These are phyloP conservation scores for Lentinula guzmanii DNA, from an alignment of 768 basidiomycete genomes.

Conservation along the genomic window DNA sequence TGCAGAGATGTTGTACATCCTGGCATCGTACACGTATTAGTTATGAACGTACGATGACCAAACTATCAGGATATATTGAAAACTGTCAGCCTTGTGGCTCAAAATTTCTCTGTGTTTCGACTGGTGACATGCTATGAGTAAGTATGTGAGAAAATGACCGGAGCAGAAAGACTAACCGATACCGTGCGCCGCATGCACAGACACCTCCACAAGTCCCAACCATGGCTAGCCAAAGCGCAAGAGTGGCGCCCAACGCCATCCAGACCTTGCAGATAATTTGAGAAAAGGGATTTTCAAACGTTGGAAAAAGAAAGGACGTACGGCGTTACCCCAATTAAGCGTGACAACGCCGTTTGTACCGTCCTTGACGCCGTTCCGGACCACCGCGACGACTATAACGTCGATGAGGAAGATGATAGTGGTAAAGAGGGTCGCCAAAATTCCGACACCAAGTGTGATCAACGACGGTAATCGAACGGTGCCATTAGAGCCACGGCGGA, in stretches of 20 bases:
- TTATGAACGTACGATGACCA: too few species aligned
- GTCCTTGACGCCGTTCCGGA: conserved; percentile 34
- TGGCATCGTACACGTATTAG: too few species aligned
- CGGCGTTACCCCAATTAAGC: conserved; percentile 44
- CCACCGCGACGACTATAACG: conserved; percentile 40
- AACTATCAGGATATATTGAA: too few species aligned
- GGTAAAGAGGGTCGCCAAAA: conserved; percentile 37
- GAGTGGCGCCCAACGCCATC: conserved; percentile 46
- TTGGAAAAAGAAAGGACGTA: conserved; percentile 21
- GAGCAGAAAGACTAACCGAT: conserved; percentile 11
- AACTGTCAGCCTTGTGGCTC: too few species aligned
- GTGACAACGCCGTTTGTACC: conserved; percentile 33
- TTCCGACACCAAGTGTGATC: conserved; percentile 27
- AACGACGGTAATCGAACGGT: conserved; percentile 32
- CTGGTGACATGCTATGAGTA: background rate
- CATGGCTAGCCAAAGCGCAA: conserved; percentile 42
- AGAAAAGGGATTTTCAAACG: background rate
- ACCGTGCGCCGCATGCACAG: conserved; percentile 14
- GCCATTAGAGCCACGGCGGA: conserved; percentile 24
- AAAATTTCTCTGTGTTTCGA: background rate
- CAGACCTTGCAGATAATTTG: conserved; percentile 31
- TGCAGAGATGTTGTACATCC: too few species aligned
- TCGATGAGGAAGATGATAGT: conserved; percentile 50
- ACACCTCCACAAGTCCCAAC: conserved; percentile 29
- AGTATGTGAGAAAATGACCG: background rate